Evolutionary conservation across 441 rosid species (phyloP).

Genomic region (Dalechampia spathulata): DNA sequence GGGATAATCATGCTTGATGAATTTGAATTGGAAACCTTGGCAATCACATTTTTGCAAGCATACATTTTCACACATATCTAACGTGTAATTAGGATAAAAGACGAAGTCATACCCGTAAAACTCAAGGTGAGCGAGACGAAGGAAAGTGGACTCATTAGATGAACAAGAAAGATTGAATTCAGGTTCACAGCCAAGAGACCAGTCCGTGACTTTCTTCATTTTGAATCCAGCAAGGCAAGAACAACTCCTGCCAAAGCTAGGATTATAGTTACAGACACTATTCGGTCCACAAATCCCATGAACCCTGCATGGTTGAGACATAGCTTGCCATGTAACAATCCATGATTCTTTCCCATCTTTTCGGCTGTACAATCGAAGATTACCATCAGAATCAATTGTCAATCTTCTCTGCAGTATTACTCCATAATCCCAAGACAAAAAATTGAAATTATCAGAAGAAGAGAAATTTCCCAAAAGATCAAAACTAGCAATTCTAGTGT

Average conservation of each 20-base stretch:
- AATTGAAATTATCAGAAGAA: no score
- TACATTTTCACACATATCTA: neutral
- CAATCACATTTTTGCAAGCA: constrained; percentile 20
- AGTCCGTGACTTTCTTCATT: neutral
- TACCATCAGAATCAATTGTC: constrained; percentile 21
- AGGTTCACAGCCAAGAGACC: constrained; percentile 17
- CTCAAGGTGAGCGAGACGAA: constrained; percentile 13
- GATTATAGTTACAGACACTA: constrained; percentile 8
- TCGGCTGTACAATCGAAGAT: constrained; percentile 14
- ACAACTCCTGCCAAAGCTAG: constrained; percentile 9
- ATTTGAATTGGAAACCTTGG: constrained; percentile 15
- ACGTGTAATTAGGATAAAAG: no score
- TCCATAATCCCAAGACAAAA: no score
- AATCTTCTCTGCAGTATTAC: constrained; percentile 15
- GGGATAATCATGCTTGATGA: no score
- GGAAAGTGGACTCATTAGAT: neutral
- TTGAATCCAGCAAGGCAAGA: constrained; percentile 18
- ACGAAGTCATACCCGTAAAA: constrained; percentile 21
- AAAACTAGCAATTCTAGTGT: no score
- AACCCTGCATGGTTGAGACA: constrained; percentile 2
- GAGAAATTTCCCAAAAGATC: no score
- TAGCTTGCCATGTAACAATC: constrained; percentile 20
- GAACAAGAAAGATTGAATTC: constrained; percentile 5
- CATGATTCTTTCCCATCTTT: neutral
- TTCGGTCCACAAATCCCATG: constrained; percentile 24